Base-by-base conservation (phyloP, 1,284 basidiomycete species). In the Amylostereum areolatum region DNA sequence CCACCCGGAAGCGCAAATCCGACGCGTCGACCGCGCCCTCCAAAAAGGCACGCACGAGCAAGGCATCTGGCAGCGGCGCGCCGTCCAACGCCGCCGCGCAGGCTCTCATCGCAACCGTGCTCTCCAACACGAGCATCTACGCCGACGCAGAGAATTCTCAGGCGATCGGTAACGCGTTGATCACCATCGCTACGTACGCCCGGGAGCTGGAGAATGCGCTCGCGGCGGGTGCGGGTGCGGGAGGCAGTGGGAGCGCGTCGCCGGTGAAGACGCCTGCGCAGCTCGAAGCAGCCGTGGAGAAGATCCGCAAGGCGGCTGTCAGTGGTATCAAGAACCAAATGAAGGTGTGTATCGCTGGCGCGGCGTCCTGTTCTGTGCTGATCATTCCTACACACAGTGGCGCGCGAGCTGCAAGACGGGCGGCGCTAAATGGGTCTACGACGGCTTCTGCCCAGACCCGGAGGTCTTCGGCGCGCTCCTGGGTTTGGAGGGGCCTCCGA, bases 281-380 rank as follows among this genome's bases (percentile, higher is more conserved):
- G 46, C 54, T 81, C 25, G 58, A 62, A n/a, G 65, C 47, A 0
- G 75, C 71, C 2, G 74, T 72, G 0, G 72, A 72, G 51, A 80
- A 76, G 55, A 59, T 81, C 11, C 57, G 67, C 33, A 69, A 64
- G 48, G 72, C 72, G 43, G 71, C 69, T 31, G 64, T 66, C 4
- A 75, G 74, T 52, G 77, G 79, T 0, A 81, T 82, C 46, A 71
- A 59, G 61, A 78, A 80, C 54, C 74, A 78, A 61, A 75, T 81
- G 76, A 62, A 58, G 12, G 75, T 77, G 48, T 34, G 71, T 64
- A 31, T 12, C 46, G 24, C 9, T 43, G 46, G 41, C 47, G 42
- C 47, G 48, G 27, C 30, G 36, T 36, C 27, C 10, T 32, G 50
- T 35, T 45, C 39, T n/a, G n/a, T 35, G 34, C 30, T 25, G 28